Conservation (phyloP, 2,329 filamentous ascomycete species). For the Fusarium nematophilum region DNA sequence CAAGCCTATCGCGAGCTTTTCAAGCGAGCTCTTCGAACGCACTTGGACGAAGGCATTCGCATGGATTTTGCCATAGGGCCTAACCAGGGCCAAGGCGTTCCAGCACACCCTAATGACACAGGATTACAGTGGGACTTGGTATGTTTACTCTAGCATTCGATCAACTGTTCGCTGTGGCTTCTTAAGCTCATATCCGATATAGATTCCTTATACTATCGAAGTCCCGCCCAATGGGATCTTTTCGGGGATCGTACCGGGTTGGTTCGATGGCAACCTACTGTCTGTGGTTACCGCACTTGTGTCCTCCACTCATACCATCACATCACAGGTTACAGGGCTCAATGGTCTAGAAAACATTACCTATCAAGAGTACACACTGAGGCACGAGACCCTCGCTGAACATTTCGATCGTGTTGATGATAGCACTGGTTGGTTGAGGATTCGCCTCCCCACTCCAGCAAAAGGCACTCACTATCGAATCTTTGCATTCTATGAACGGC, state of each 20-base stretch:
- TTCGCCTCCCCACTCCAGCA: neutral
- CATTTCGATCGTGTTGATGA: neutral
- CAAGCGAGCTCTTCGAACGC: neutral
- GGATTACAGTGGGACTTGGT: slow-evolving; percentile 18
- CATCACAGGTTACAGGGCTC: neutral
- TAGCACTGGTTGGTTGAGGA: neutral
- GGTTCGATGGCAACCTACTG: neutral
- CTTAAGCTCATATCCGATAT: no score
- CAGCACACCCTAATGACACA: neutral
- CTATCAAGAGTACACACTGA: slow-evolving; percentile 1
- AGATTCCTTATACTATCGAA: neutral
- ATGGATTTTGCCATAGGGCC: slow-evolving; percentile 19
- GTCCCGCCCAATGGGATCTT: neutral
- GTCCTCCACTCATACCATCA: neutral
- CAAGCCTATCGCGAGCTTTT: neutral
- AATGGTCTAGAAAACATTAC: neutral
- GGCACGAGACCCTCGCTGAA: neutral
- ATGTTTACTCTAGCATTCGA: neutral
- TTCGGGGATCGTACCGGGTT: neutral
- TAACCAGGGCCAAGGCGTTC: slow-evolving; percentile 19
- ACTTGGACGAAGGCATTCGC: neutral
- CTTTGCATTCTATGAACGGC: slow-evolving; percentile 11
- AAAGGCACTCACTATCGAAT: neutral
- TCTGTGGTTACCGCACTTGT: neutral
- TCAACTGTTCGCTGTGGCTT: no score